A percentile compares a stretch with the other conserved stretches of the same genome.
Conservation (phyloP, 2,329 filamentous ascomycete species). For the Colletotrichum sp. region DNA sequence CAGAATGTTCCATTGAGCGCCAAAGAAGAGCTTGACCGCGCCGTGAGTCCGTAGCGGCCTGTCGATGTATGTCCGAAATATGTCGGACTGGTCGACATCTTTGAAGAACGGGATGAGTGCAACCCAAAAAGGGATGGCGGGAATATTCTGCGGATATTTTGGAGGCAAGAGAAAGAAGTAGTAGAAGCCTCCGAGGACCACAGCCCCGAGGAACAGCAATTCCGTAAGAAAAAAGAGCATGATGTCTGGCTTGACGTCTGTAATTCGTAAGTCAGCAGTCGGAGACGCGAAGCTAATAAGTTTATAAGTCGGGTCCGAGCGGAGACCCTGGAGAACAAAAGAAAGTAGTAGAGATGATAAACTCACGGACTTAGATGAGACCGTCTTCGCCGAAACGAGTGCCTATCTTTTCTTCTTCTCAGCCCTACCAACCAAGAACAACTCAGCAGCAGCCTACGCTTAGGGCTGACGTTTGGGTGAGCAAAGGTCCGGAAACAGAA, state of each 20-base stretch:
- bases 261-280: not conserved
- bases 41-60: conserved; percentile 42
- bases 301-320: conserved; percentile 2
- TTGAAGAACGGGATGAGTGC: conserved; percentile 44
- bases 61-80: conserved; percentile 43
- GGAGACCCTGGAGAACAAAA: not conserved
- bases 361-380: not conserved
- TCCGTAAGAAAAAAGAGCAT: conserved; percentile 10
- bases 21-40: conserved; percentile 54
- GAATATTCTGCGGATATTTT: conserved; percentile 39
- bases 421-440: not conserved
- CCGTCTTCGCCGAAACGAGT: not conserved
- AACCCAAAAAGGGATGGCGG: conserved; percentile 48
- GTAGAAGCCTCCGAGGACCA: not conserved
- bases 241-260: not conserved
- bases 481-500: not conserved
- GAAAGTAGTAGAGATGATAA: not conserved
- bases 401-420: conserved; percentile 6
- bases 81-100: conserved; percentile 47
- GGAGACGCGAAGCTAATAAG: not conserved
- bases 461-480: not conserved
- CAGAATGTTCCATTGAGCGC: conserved; percentile 52
- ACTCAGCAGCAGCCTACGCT: not conserved
- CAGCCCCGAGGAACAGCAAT: not conserved
- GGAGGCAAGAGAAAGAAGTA: conserved; percentile 26